A percentile compares a stretch with the other conserved stretches of the same genome.
Conservation (phyloP, 257 asterid species). For the Solanum pimpinellifolium region DNA sequence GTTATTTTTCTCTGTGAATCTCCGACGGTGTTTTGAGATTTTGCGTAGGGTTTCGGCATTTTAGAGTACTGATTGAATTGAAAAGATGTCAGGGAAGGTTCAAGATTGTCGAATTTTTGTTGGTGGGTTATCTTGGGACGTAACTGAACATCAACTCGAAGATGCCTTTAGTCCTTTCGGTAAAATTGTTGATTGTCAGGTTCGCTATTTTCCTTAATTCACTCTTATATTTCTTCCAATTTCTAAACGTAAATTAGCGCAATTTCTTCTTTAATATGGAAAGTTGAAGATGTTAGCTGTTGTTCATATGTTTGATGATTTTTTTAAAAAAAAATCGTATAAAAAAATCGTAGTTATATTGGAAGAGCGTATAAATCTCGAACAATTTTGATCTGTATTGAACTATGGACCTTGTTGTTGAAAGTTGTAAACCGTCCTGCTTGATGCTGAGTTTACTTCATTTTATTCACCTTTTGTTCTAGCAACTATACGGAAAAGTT, state of each 20-base stretch:
- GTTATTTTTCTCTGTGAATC: not conserved
- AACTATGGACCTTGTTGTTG: not conserved
- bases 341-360: not conserved
- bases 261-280: not conserved
- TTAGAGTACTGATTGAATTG: not conserved
- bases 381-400: not conserved
- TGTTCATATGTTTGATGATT: not conserved
- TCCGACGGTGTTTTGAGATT: not conserved
- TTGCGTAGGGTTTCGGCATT: not conserved
- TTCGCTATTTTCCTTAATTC: conserved; percentile 1
- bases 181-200: conserved; percentile 84
- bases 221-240: not conserved
- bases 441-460: not conserved
- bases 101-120: conserved; percentile 73
- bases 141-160: conserved; percentile 90
- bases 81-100: conserved; percentile 64
- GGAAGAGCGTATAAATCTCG: not conserved
- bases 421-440: not conserved
- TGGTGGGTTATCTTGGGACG: conserved; percentile 82
- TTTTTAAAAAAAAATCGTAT: not conserved
- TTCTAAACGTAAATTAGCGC: not conserved
- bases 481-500: not conserved
- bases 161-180: conserved; percentile 78
- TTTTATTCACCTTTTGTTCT: not conserved
- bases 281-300: not conserved